Conservation (phyloP, 768 basidiomycete genomes). For the Cubamyces sp. region DNA sequence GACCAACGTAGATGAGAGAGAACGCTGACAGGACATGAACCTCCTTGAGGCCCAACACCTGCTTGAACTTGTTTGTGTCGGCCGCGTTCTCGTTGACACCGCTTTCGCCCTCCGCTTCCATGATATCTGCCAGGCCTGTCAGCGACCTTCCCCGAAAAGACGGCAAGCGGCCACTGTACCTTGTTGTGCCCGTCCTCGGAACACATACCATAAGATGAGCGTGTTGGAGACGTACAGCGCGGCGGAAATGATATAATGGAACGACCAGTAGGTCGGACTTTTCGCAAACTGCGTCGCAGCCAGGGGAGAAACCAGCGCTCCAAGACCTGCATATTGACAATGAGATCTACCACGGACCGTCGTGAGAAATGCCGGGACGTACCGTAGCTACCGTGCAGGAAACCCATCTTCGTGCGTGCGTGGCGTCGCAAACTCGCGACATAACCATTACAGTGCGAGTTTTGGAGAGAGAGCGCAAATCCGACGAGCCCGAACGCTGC, state of each 20-base stretch:
- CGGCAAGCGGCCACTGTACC: conserved; percentile 23
- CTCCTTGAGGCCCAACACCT: conserved; percentile 39
- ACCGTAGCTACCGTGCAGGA: conserved; percentile 74
- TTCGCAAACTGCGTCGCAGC: conserved; percentile 60
- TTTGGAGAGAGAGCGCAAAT: conserved; percentile 51
- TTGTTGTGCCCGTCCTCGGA: conserved; percentile 35
- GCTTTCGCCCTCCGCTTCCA: conserved; percentile 32
- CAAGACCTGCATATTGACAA: conserved; percentile 47
- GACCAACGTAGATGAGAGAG: conserved; percentile 46
- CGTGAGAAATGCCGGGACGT: background rate
- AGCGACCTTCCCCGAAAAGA: too few relatives aligned
- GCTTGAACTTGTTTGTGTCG: conserved; percentile 35
- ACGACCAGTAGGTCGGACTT: conserved; percentile 41
- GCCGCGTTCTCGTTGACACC: conserved; percentile 34
- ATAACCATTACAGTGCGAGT: conserved; percentile 73
- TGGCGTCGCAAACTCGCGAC: conserved; percentile 60
- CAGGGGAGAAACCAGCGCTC: conserved; percentile 56
- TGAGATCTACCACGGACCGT: background rate
- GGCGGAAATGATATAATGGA: conserved; percentile 47
- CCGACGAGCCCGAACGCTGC: conserved; percentile 50
- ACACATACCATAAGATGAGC: conserved; percentile 27
- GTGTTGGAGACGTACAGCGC: conserved; percentile 30
- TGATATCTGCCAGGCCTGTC: conserved; percentile 29
- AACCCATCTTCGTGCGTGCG: conserved; percentile 63
- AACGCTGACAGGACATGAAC: conserved; percentile 47